Evolutionary conservation across 306 rosid species (phyloP).

Genomic region (Cicer judaicum): DNA sequence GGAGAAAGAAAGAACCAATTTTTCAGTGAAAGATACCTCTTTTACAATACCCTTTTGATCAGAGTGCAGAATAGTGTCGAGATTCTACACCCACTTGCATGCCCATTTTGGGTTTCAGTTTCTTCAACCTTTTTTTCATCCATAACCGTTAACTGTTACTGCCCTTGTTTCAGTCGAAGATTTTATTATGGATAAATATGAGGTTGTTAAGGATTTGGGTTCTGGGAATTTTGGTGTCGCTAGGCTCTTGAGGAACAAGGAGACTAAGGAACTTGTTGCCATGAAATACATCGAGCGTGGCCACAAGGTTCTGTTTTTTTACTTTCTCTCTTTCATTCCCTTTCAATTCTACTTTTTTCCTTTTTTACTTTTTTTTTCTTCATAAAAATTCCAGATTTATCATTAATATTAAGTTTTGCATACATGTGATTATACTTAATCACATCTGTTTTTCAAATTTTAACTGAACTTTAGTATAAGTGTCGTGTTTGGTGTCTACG

Average conservation of each 20-base stretch:
- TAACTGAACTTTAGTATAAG: no score
- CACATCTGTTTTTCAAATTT: no score
- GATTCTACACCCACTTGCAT: constrained; percentile 39
- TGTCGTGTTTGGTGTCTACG: no score
- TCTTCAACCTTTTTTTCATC: neutral
- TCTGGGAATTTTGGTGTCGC: constrained; percentile 83
- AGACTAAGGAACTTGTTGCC: constrained; percentile 81
- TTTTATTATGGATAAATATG: constrained; percentile 65
- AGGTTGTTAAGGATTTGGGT: constrained; percentile 73
- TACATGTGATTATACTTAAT: no score
- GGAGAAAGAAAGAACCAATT: constrained; percentile 25
- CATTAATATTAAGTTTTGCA: constrained; percentile 20
- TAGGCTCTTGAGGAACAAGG: constrained; percentile 72
- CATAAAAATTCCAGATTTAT: constrained; percentile 36
- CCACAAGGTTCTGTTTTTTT: constrained; percentile 52
- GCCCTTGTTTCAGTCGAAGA: constrained; percentile 12
- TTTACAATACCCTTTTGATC: constrained; percentile 38
- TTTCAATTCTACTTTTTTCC: constrained; percentile 6
- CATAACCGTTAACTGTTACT: neutral
- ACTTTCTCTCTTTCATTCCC: neutral
- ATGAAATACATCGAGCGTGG: constrained; percentile 87
- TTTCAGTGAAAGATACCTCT: constrained; percentile 37
- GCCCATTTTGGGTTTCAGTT: constrained; percentile 37
- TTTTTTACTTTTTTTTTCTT: neutral
- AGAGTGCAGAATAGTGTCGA: constrained; percentile 33